Base-by-base conservation (phyloP, 331 rosid species). In the Telfairia occidentalis region DNA sequence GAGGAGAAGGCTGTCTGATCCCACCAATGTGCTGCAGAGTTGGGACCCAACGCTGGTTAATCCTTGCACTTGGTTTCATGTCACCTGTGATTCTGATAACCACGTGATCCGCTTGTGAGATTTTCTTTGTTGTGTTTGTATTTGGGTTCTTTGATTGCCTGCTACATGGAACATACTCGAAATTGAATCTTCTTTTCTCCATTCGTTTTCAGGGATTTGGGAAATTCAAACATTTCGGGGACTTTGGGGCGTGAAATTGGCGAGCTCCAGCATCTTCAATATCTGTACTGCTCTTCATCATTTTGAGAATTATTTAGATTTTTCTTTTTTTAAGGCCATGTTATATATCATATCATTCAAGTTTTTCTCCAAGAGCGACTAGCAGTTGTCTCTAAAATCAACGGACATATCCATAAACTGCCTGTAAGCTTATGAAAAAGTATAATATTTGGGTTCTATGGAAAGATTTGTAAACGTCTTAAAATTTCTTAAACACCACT, bases 41-140 rank as follows among this genome's bases (percentile, higher is more conserved):
- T 94, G 98, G 98, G 98, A 94, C 91, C 98, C 98, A 49, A 94
- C 98, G 13, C 85, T 94, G 85, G 98, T 94, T 77, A 88, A 94
- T 87, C 96, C 98, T 13, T 94, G 98, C 86, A 94, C 98, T 73
- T 94, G 98, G 98, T 94, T 94, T 78, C 98, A 94, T 80, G 89
- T 94, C 82, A 81, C 89, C 63, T 94, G 98, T 64, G 89, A 94
- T 80, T 80, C 88, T 81, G 80, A 80, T 76, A 83, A 73, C 84
- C 98, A 81, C 75, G 97, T 94, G 38, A 83, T 85, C 79, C 97
- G 98, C 78, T 77, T 94, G 98, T 91, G 73, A 80, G 92, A 64
- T 77, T 34, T 18, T 2, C 7, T 35, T 21, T n/a, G 26, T 46
- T 23, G 16, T 45, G 40, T 26, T 46, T 69, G 23, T 16, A 3